Conservation (phyloP, 1,139 yeast genomes). For the Suhomyces choctaworum region DNA sequence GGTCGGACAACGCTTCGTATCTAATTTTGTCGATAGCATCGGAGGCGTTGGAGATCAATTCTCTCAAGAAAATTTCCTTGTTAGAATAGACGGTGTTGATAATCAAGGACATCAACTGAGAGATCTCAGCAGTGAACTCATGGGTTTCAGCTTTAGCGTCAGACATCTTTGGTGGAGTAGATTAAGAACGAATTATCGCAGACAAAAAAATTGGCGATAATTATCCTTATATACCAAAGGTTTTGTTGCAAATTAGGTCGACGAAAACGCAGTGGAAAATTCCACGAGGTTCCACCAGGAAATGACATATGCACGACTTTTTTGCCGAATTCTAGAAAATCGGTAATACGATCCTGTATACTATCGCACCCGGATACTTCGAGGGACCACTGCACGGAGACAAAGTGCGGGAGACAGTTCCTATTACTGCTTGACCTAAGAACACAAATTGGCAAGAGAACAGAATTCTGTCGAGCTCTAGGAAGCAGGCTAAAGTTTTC, state of each 20-base stretch:
- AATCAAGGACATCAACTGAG: constrained; percentile 99
- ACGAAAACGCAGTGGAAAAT: constrained; percentile 24
- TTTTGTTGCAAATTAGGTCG: constrained; percentile 12
- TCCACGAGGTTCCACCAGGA: constrained; percentile 41
- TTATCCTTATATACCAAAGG: constrained; percentile 9
- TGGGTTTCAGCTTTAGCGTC: constrained; percentile 70
- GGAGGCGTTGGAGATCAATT: constrained; percentile 96
- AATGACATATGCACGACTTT: constrained; percentile 12
- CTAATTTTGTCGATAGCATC: constrained; percentile 97
- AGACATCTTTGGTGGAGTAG: constrained; percentile 43
- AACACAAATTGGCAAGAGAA: too few relatives aligned
- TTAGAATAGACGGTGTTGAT: constrained; percentile 99
- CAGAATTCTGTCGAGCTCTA: too few relatives aligned
- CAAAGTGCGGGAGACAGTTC: too few relatives aligned
- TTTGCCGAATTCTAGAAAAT: too few relatives aligned
- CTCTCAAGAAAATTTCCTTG: constrained; percentile 99
- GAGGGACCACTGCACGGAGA: too few relatives aligned
- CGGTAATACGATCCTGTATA: too few relatives aligned
- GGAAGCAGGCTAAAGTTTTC: too few relatives aligned
- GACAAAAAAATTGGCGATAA: constrained; percentile 9
- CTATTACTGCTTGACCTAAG: too few relatives aligned
- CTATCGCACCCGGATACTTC: too few relatives aligned
- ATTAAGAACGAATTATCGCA: constrained; percentile 7
- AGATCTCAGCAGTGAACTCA: constrained; percentile 99
- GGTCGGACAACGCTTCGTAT: constrained; percentile 93